Percentiles rank a stretch among this genome's conserved stretches.
phyloP scores from a whole-genome alignment of 257 asterid genomes.

The Cordia subcordata region DNA sequence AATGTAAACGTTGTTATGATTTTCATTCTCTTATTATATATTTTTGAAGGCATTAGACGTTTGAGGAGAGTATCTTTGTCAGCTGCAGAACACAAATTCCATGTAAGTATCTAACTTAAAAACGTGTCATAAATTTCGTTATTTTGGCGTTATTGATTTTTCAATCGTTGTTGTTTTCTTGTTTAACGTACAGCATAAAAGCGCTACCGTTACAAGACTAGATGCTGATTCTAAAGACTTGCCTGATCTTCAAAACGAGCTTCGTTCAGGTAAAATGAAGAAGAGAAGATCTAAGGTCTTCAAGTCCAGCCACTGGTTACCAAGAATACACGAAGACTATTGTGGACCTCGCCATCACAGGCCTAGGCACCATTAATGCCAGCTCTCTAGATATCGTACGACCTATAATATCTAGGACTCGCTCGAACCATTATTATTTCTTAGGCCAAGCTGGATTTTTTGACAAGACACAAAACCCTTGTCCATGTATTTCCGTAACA shows the following conservation, averaged over 20 bases:
- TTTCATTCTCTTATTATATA: background rate
- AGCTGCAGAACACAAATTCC: constrained; percentile 15
- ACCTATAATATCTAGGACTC: too few species aligned
- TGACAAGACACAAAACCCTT: too few species aligned
- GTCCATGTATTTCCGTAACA: background rate
- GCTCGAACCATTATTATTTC: too few species aligned
- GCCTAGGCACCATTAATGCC: constrained; percentile 62
- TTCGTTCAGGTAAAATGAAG: constrained; percentile 43
- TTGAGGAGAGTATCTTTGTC: constrained; percentile 24
- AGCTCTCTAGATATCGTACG: too few species aligned
- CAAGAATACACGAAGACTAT: constrained; percentile 85
- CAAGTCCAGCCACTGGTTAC: constrained; percentile 62
- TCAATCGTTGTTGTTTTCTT: background rate
- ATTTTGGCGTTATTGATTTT: too few species aligned
- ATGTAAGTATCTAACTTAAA: constrained; percentile 28
- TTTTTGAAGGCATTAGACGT: constrained; percentile 41
- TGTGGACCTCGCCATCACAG: constrained; percentile 68
- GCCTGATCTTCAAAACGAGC: constrained; percentile 15
- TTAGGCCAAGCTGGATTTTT: too few species aligned
- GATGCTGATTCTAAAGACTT: constrained; percentile 16
- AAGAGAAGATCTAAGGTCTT: constrained; percentile 37
- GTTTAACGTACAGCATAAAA: constrained; percentile 20
- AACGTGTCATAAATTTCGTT: too few species aligned
- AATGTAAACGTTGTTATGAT: background rate
- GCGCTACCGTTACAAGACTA: constrained; percentile 4